These are phyloP conservation scores for Phytophthora podocarpi DNA, from an alignment of 352 stramenopile genomes.

Conservation along the genomic window DNA sequence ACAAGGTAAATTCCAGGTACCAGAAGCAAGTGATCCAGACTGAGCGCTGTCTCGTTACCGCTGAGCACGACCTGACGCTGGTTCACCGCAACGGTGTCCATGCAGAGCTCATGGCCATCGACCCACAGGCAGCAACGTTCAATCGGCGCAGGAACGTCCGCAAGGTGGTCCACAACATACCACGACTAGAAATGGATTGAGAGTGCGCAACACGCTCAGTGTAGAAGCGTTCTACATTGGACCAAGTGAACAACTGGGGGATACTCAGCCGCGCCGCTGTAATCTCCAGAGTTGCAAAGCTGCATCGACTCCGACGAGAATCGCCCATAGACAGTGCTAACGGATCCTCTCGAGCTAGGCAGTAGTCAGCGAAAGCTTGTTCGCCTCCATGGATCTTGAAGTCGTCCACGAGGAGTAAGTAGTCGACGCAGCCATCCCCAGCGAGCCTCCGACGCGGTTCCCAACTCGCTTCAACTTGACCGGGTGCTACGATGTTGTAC, in stretches of 20 bases:
- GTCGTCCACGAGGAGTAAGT: not conserved
- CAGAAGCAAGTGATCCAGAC: not conserved
- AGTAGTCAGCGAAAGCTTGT: not conserved
- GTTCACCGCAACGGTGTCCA: not conserved
- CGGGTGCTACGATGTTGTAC: not conserved
- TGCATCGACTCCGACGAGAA: too few species aligned
- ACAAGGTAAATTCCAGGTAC: not conserved
- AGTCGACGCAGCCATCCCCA: not conserved
- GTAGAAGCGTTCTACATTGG: too few species aligned
- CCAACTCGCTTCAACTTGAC: not conserved
- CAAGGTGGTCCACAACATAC: not conserved
- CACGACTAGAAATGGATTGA: not conserved
- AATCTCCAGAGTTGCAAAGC: too few species aligned
- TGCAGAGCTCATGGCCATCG: not conserved
- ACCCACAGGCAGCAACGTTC: not conserved
- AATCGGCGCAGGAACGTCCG: not conserved
- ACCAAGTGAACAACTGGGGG: too few species aligned
- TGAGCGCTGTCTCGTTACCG: not conserved
- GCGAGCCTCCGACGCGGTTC: not conserved
- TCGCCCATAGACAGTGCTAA: not conserved
- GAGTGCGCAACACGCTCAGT: too few species aligned
- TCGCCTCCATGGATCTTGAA: not conserved
- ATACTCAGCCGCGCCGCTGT: too few species aligned
- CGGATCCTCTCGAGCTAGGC: not conserved
- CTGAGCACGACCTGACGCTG: not conserved